Evolutionary conservation across 1,284 basidiomycete species (phyloP).

Genomic region (Amylostereum chailletii): DNA sequence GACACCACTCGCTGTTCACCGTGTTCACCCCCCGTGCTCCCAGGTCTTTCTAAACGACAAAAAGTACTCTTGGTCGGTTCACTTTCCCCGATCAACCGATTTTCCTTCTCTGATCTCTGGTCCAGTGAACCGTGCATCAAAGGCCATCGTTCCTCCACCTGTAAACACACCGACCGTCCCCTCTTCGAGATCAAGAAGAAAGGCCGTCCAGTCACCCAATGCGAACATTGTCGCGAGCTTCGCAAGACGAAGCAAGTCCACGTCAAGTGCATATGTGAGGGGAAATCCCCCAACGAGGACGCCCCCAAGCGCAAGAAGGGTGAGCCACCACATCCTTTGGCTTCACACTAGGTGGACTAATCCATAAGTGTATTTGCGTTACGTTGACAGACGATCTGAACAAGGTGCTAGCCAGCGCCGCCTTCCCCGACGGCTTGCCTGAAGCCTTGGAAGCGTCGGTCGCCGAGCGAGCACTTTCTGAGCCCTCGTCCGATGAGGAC

Average conservation of each 20-base stretch:
- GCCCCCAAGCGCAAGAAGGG: constrained; percentile 45
- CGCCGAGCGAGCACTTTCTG: constrained; percentile 31
- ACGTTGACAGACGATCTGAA: constrained; percentile 31
- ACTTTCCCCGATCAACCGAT: background rate
- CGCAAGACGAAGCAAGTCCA: constrained; percentile 70
- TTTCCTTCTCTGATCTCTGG: background rate
- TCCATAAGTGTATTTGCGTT: constrained; percentile 32
- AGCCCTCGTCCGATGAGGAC: constrained; percentile 41
- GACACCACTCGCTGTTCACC: constrained; percentile 7
- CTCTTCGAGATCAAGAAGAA: constrained; percentile 80
- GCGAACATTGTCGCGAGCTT: constrained; percentile 67
- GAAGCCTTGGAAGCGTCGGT: constrained; percentile 56
- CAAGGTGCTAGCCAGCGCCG: constrained; percentile 55
- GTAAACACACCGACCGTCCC: constrained; percentile 69
- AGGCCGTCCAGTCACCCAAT: constrained; percentile 74
- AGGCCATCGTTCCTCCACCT: constrained; percentile 72
- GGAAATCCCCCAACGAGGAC: constrained; percentile 15
- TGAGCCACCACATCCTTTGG: constrained; percentile 23
- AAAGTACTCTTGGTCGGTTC: constrained; percentile 72
- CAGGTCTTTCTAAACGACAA: constrained; percentile 73
- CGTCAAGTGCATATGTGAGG: constrained; percentile 54
- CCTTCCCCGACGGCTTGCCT: constrained; percentile 64
- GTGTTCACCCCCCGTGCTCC: constrained; percentile 15
- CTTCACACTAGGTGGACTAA: constrained; percentile 22
- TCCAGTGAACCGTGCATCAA: constrained; percentile 75